Evolutionary conservation across 495 filamentous ascomycete species (phyloP).

Genomic region (Penicillium ochrochloron): DNA sequence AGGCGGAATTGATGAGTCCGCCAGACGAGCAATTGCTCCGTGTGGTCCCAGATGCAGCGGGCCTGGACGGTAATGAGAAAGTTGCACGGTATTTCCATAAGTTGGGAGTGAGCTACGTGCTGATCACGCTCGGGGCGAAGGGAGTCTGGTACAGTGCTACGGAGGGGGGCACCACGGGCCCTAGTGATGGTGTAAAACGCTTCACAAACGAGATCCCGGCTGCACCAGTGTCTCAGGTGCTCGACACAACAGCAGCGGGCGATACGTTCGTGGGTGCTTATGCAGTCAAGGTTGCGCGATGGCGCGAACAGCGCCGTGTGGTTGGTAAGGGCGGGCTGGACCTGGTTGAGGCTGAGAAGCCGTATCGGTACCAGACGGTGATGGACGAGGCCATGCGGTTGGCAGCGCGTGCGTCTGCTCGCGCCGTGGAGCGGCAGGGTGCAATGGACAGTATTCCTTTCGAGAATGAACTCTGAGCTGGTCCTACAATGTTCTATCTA

Average conservation of each 20-base stretch:
- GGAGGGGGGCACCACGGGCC: constrained; percentile 45
- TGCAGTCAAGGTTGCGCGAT: constrained; percentile 64
- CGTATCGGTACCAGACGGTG: constrained; percentile 48
- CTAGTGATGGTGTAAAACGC: constrained; percentile 37
- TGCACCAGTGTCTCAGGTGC: constrained; percentile 66
- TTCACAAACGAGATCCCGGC: constrained; percentile 53
- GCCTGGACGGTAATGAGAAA: constrained; percentile 52
- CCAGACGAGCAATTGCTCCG: constrained; percentile 39
- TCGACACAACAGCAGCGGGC: constrained; percentile 93
- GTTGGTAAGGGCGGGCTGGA: constrained; percentile 42
- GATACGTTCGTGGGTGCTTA: constrained; percentile 94
- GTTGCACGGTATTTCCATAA: constrained; percentile 63
- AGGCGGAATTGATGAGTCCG: constrained; percentile 72
- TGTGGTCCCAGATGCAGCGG: constrained; percentile 44
- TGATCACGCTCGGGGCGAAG: constrained; percentile 81
- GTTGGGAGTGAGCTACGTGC: constrained; percentile 72
- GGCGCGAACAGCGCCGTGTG: constrained; percentile 42
- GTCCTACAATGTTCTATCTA: no score
- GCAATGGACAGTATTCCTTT: constrained; percentile 92
- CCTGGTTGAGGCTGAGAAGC: constrained; percentile 47
- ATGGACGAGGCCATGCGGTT: constrained; percentile 64
- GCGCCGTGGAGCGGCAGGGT: constrained; percentile 75
- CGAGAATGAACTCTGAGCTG: constrained; percentile 68
- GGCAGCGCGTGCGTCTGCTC: constrained; percentile 75
- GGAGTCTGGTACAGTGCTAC: constrained; percentile 66